Evolutionary conservation across 768 basidiomycete genomes (phyloP).

Genomic region (Boletus tomentosulus): DNA sequence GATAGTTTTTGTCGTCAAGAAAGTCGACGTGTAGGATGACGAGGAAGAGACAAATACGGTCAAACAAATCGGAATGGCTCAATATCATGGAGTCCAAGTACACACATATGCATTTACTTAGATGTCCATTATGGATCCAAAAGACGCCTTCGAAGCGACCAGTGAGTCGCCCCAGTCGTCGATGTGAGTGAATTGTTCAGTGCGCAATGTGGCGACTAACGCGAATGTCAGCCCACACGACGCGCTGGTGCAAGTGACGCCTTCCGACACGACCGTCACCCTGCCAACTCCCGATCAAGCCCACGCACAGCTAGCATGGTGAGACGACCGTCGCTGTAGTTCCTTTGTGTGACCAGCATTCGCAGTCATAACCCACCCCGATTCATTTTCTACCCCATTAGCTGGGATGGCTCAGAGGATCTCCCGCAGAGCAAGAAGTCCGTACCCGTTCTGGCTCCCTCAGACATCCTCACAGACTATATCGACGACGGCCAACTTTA

Average conservation of each 20-base stretch:
- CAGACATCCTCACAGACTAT: not conserved
- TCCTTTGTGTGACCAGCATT: not conserved
- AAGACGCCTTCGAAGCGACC: not conserved
- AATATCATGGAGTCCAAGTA: not conserved
- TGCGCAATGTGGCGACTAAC: not conserved
- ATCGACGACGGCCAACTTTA: conserved; percentile 36
- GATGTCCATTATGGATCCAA: not conserved
- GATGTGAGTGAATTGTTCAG: not conserved
- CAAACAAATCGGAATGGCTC: conserved; percentile 11
- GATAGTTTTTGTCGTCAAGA: conserved; percentile 23
- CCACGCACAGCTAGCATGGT: conserved; percentile 17
- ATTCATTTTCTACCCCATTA: conserved; percentile 26
- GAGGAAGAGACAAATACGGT: conserved; percentile 14
- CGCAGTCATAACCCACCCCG: conserved; percentile 16
- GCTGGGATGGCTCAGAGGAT: conserved; percentile 21
- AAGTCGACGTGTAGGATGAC: conserved; percentile 24
- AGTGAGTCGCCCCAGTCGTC: not conserved
- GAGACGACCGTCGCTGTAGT: not conserved
- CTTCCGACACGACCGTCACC: conserved; percentile 27
- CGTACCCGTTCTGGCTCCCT: not conserved
- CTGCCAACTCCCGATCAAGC: conserved; percentile 23
- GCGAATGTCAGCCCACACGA: not conserved
- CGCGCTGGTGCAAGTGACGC: conserved; percentile 8
- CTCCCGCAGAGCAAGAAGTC: conserved; percentile 18
- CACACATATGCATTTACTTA: not conserved